Base-by-base conservation (phyloP, 106 monocot genomes). In the Dendrobium huoshanense region DNA sequence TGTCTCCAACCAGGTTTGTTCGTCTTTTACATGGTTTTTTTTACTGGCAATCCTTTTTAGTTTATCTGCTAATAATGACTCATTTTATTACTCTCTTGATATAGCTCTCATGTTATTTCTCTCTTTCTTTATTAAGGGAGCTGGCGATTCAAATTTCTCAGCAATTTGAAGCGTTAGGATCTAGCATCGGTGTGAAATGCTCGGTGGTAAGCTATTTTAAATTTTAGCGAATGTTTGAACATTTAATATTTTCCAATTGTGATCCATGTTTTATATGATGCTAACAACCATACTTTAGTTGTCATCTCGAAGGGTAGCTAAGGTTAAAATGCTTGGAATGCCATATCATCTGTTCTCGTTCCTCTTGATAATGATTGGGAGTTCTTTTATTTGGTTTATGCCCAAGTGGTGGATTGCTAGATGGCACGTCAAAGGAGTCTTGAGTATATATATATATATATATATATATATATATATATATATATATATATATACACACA, bases 101-200 rank as follows among this genome's bases (percentile, higher is more conserved):
- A 13, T 55, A 20, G 17, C 73, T 77, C 4, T 59, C n/a, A 49
- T 64, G 59, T 61, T 31, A 1, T 79, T 31, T 80, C 18, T 75
- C 24, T 24, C 58, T 20, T 78, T 80, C 24, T 68, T 13, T 0
- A 79, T 82, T 11, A 65, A 98, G 97, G 89, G 97, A 98, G 75
- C 72, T 99, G 79, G 98, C 98, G 16, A 89, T 93, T 72, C 98
- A 99, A 78, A 99, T 99, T 75, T 81, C 89, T 24, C 89, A 91
- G 41, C 92, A 99, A 59, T 93, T 99, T 88, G 95, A 92, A 70
- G 95, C 95, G 41, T 79, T 99, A 77, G 98, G 98, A 8, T 91
- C 95, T 80, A 84, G 83, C 18, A 93, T 95, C 9, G 91, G 93
- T 7, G 80, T 92, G 1, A 91, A 91, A 64, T 93, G 91, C 68